A percentile compares a stretch with the other conserved stretches of the same genome.
Conservation (phyloP, 176 grass and related monocot species). For the Eragrostis curvula region DNA sequence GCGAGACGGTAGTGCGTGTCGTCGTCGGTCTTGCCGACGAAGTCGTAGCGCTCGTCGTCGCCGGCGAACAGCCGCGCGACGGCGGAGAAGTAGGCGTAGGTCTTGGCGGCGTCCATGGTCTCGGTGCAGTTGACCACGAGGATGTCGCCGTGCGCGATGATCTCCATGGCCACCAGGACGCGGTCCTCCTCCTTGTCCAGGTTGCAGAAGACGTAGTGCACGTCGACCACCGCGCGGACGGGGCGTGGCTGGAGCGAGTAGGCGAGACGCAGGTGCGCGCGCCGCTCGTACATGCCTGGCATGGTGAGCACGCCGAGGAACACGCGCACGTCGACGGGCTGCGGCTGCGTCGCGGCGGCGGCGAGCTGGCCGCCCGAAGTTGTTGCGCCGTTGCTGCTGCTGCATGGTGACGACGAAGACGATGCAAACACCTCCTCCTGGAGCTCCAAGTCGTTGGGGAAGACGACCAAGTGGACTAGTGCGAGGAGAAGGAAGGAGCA, state of each 20-base stretch:
- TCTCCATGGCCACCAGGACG: slow-evolving; percentile 48
- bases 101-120: slow-evolving; percentile 74
- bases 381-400: neutral
- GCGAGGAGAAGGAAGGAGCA: slow-evolving; percentile 6
- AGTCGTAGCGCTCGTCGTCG: too few species aligned
- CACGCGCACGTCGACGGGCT: slow-evolving; percentile 41
- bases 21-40: slow-evolving; percentile 72
- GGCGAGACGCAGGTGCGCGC: slow-evolving; percentile 43
- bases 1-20: slow-evolving; percentile 62
- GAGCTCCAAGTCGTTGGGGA: slow-evolving; percentile 17
- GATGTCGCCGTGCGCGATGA: slow-evolving; percentile 47
- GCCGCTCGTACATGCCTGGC: slow-evolving; percentile 37
- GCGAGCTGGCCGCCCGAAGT: neutral
- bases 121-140: slow-evolving; percentile 71
- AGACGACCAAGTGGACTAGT: slow-evolving; percentile 4
- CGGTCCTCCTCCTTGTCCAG: slow-evolving; percentile 40
- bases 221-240: too few species aligned
- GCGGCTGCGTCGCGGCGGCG: too few species aligned
- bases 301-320: slow-evolving; percentile 47
- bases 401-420: neutral
- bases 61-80: slow-evolving; percentile 33
- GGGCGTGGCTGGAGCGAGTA: too few species aligned
- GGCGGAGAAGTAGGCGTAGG: slow-evolving; percentile 64
- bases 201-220: too few species aligned
- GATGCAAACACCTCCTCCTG: neutral